Evolutionary conservation across 495 filamentous ascomycete genomes (phyloP), one percentile per base, ranked within the genome.

Genomic region (Lasiosphaeria ovina): DNA sequence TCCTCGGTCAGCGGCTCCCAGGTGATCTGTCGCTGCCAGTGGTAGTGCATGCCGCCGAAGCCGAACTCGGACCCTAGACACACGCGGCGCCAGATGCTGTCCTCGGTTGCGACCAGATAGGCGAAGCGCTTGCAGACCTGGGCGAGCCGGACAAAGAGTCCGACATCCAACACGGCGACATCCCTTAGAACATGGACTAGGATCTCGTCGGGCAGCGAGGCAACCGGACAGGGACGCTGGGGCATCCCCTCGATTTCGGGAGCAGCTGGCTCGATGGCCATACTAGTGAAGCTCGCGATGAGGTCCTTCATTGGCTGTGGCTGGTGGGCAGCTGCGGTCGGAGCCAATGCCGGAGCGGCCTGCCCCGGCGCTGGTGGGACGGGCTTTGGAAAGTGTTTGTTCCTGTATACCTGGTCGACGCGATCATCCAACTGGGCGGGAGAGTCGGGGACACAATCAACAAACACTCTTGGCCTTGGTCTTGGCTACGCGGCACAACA

Each of bases 41-140:
- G 74, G 75, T 94, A 95, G 66, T 91, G 88, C 91, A 97, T 97
- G 24, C 84, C 83, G 31, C 71, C 82, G 73, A 98, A 90, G 35
- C 92, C 93, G 64, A 90, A 85, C 70, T 93, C 83, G 9, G 65
- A 59, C 2, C 84, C 85, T 33, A 87, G 70, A 59, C 89, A 91
- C 6, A 97, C 69, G 45, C 87, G 85, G 63, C 84, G 88, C 94
- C 94, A 98, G 63, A 97, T 90, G n/a, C 81, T 79, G 60, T 97
- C 89, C 67, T 98, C 93, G 51, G 88, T 89, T 2, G 83, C 72
- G 17, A 96, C 90, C 34, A 97, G 81, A 69, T 87, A 97, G 44
- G 94, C 91, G 34, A 98, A 76, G 4, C 88, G 82, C 69, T 90
- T 93, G 77, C 94, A 97, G 0, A 97, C 93, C 47, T 86, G 83